Conservation (phyloP, 1,139 yeast species). For the Geotrichum candidum region DNA sequence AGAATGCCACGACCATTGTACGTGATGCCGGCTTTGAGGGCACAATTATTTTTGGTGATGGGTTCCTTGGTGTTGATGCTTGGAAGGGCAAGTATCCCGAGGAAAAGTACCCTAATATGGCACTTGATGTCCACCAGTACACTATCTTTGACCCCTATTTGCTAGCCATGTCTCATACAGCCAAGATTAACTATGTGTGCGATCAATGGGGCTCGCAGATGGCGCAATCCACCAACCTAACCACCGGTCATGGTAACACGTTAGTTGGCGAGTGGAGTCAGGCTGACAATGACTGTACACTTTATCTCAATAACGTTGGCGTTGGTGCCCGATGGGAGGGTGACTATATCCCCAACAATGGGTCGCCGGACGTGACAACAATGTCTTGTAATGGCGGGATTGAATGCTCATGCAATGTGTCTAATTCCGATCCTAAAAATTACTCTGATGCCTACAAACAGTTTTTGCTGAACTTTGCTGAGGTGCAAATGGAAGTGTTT, state of each 20-base stretch:
- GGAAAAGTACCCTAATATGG: constrained; percentile 62
- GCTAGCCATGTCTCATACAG: constrained; percentile 55
- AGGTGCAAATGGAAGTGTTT: constrained; percentile 33
- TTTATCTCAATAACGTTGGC: constrained; percentile 85
- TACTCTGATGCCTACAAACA: constrained; percentile 29
- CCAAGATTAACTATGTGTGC: constrained; percentile 32
- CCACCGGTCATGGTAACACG: constrained; percentile 49
- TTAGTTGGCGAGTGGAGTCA: constrained; percentile 86
- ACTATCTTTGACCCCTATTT: constrained; percentile 54
- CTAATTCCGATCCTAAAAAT: constrained; percentile 27
- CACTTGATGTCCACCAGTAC: constrained; percentile 53
- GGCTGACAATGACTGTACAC: constrained; percentile 88
- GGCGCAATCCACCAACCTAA: constrained; percentile 49
- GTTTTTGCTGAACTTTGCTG: constrained; percentile 32
- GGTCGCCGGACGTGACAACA: constrained; percentile 20
- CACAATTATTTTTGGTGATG: constrained; percentile 34
- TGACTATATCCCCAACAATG: constrained; percentile 25
- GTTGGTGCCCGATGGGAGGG: constrained; percentile 81
- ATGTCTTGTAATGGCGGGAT: constrained; percentile 29
- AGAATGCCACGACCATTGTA: constrained; percentile 30
- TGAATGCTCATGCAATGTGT: constrained; percentile 31
- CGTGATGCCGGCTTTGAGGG: constrained; percentile 29
- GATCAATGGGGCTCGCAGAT: constrained; percentile 47
- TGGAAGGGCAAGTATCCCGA: constrained; percentile 34
- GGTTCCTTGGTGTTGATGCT: constrained; percentile 31